Evolutionary conservation across 108 stramenopile species (phyloP), one percentile per base, ranked within the genome.

Genomic region (Aurantiochytrium sp.): DNA sequence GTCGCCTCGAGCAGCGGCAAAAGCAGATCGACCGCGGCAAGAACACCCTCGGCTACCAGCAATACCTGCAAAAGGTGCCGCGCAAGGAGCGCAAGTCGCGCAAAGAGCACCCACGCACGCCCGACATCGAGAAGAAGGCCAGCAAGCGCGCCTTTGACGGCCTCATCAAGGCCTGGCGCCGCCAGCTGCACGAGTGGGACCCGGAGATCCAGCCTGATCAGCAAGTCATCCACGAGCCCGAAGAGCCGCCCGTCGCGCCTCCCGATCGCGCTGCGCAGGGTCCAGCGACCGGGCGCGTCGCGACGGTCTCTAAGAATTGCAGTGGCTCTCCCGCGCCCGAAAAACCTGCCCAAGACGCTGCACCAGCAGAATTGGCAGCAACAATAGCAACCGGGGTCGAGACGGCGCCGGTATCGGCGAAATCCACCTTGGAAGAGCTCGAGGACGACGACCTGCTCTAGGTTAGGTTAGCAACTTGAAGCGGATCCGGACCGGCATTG

Each of bases 1-100:
- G 69, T 12, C 87, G 91, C 21, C 30, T 91, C 4, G 87, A 86
- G 31, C 87, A 88, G 54, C 68, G 91, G 24, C 89, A 91, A 45
- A 91, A 91, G 89, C 91, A 91, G 55, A 85, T 91, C 15, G 89
- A 89, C 48, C 90, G 42, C 34, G 91, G 91, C 32, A 91, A 91
- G 87, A 91, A 91, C 69, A 91, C 91, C 22, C 27, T 86, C 48
- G 91, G 91, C 8, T 91, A 91, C 59, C 88, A 91, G 36, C 41
- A 12, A 12, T 91, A 91, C 68, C 42, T 41, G 24, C 21, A 32
- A 15, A 4, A 10, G 15, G 86, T 91, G 15, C 89, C 91, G 10
- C 37, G 39, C 88, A 32, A 54, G 36, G 34, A 55, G 10, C 85
- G 89, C 34, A 31, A 68, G 10, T 65, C 59, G 32, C 15, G 59